A percentile compares a stretch with the other conserved stretches of the same genome.
phyloP scores from a whole-genome alignment of 257 asterid genomes.

The Solanum pinnatisectum region DNA sequence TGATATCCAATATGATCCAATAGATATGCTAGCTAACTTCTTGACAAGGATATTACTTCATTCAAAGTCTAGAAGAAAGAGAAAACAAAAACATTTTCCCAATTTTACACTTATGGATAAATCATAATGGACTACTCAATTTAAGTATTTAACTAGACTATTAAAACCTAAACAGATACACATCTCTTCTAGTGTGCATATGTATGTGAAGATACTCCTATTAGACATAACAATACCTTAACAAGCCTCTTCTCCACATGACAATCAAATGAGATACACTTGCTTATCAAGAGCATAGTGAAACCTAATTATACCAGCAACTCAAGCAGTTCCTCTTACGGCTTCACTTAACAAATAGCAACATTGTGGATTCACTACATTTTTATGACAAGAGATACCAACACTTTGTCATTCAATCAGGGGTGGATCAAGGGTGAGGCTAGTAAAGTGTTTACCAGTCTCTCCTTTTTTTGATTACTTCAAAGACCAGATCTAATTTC shows the following conservation, averaged over 20 bases:
- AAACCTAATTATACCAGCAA: not conserved
- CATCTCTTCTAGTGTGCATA: not conserved
- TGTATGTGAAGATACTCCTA: not conserved
- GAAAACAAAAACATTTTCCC: not conserved
- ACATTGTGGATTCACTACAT: not conserved
- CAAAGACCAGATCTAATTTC: not conserved
- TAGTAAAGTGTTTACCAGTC: not conserved
- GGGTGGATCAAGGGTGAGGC: not conserved
- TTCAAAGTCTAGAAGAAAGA: not conserved
- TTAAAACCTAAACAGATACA: not conserved
- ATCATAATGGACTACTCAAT: not conserved
- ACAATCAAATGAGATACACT: not conserved
- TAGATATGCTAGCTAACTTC: not conserved
- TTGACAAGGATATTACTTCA: not conserved
- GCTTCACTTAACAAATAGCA: not conserved
- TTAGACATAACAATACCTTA: not conserved
- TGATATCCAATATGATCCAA: not conserved
- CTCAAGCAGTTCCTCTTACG: not conserved
- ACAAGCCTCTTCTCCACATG: not conserved
- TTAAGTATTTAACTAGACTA: not conserved
- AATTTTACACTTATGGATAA: not conserved
- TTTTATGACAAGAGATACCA: not conserved
- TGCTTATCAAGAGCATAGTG: not conserved
- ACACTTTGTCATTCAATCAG: not conserved
- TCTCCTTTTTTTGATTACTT: not conserved